These are phyloP conservation scores for Maudiozyma serrabonitensis DNA, from an alignment of 805 yeast genomes.

Conservation along the genomic window DNA sequence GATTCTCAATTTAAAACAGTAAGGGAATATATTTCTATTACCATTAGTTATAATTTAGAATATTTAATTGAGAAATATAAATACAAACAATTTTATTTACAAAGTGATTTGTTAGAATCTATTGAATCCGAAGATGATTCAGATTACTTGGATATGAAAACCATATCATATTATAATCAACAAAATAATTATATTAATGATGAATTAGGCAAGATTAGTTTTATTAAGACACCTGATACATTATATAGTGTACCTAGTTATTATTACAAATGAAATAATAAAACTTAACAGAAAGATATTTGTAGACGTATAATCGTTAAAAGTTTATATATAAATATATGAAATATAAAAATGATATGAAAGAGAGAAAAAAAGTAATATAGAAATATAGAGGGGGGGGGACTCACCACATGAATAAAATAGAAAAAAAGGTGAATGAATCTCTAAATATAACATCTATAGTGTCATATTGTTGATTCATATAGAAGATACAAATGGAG, in stretches of 20 bases:
- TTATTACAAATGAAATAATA: constrained; percentile 2
- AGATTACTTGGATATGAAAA: not conserved
- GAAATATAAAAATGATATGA: not conserved
- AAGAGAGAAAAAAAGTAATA: not conserved
- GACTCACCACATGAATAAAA: not conserved
- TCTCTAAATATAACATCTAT: no score
- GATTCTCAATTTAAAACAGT: constrained; percentile 34
- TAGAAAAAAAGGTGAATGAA: no score
- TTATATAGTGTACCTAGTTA: constrained; percentile 10
- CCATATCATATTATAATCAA: not conserved
- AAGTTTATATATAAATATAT: not conserved
- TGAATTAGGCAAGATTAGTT: constrained; percentile 4
- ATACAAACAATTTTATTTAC: constrained; percentile 9
- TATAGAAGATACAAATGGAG: no score
- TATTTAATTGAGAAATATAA: constrained; percentile 26
- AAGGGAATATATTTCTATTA: constrained; percentile 51
- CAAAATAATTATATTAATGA: not conserved
- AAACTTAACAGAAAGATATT: not conserved
- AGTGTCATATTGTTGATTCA: no score
- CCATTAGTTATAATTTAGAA: constrained; percentile 50
- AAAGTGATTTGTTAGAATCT: constrained; percentile 1
- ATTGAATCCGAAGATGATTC: not conserved
- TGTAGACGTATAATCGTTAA: not conserved
- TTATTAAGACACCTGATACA: constrained; percentile 6
- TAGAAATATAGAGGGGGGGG: not conserved